phyloP scores from a whole-genome alignment of 1,284 basidiomycete genomes.

The Puccinia novopanici region DNA sequence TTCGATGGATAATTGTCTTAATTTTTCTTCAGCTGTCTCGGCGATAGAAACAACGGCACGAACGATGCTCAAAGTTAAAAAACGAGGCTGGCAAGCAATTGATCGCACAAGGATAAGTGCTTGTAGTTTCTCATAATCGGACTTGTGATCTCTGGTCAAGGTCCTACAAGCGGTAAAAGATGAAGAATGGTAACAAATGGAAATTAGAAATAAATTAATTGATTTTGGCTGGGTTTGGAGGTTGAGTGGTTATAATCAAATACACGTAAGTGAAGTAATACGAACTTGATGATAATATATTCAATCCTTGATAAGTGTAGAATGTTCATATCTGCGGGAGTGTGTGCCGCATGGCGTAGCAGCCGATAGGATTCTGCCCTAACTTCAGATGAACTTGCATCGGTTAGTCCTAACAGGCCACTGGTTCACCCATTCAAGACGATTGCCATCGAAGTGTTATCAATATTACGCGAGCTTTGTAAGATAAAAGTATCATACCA shows the following conservation, averaged over 20 bases:
- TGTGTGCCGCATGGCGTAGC: conserved; percentile 25
- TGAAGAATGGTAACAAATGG: not conserved
- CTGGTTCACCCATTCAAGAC: not conserved
- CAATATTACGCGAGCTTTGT: not conserved
- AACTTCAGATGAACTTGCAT: conserved; percentile 30
- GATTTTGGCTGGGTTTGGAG: not conserved
- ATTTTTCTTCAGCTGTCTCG: conserved; percentile 86
- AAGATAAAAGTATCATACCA: not conserved
- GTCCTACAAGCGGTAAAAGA: conserved; percentile 64
- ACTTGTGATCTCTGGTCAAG: conserved; percentile 78
- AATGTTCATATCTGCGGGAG: not conserved
- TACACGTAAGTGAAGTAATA: not conserved
- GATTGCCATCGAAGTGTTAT: not conserved
- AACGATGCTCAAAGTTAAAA: conserved; percentile 68
- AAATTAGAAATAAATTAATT: not conserved
- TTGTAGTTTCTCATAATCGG: conserved; percentile 85
- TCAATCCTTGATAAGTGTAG: conserved; percentile 21
- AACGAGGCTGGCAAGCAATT: conserved; percentile 64
- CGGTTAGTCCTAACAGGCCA: conserved; percentile 37
- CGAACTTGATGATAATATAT: conserved; percentile 38
- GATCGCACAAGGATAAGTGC: conserved; percentile 88
- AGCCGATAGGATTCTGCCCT: conserved; percentile 39
- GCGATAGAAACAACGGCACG: conserved; percentile 87
- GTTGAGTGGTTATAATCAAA: not conserved
- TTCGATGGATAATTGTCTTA: conserved; percentile 79